Conservation (phyloP, 768 basidiomycete genomes). For the Pulveroboletus frians region DNA sequence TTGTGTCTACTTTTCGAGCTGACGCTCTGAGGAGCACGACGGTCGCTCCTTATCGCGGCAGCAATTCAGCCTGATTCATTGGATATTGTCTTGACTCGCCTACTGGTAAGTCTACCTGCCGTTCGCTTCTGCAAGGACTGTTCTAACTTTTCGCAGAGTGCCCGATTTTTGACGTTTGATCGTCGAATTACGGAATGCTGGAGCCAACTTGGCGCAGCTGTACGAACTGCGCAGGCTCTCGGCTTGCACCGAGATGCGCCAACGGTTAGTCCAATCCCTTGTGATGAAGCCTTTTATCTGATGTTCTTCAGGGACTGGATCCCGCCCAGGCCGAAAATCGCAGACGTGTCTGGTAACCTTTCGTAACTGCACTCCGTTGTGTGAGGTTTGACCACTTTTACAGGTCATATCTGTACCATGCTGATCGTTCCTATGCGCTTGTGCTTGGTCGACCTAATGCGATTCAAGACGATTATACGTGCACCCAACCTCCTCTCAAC, state of each 20-base stretch:
- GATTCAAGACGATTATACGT: constrained; percentile 86
- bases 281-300: constrained; percentile 1
- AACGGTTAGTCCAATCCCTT: constrained; percentile 48
- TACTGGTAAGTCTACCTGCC: constrained; percentile 46
- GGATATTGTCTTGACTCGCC: constrained; percentile 87
- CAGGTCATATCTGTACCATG: constrained; percentile 90
- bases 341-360: constrained; percentile 73
- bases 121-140: not conserved
- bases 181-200: constrained; percentile 92
- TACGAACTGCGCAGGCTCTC: constrained; percentile 89
- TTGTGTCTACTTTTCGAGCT: constrained; percentile 11
- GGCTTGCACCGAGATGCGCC: constrained; percentile 89
- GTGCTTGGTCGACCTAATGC: constrained; percentile 87
- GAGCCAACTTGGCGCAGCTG: constrained; percentile 91
- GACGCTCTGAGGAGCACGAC: constrained; percentile 52
- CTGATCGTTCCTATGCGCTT: constrained; percentile 87
- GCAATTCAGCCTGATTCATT: constrained; percentile 91
- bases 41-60: constrained; percentile 84
- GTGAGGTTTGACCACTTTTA: constrained; percentile 2
- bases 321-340: constrained; percentile 80
- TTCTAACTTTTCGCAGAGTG: constrained; percentile 43
- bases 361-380: not conserved
- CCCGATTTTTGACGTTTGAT: constrained; percentile 66
- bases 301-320: constrained; percentile 54
- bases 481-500: constrained; percentile 71